phyloP scores from a whole-genome alignment of 2,329 filamentous ascomycete species.

The Alternaria longipes region DNA sequence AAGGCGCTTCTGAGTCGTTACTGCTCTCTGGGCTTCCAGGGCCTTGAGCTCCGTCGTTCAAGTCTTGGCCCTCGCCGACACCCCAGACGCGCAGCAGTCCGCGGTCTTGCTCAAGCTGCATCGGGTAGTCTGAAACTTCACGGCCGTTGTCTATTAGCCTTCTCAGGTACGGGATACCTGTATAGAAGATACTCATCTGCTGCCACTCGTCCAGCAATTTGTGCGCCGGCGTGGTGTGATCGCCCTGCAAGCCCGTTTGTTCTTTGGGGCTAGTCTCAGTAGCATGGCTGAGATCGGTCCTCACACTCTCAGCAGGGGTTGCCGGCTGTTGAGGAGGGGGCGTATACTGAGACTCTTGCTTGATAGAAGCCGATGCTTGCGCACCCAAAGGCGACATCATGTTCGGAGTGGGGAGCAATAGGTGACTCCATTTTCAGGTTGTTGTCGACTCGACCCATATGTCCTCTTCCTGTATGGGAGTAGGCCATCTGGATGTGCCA shows the following conservation, averaged over 20 bases:
- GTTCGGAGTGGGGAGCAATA: slow-evolving; percentile 34
- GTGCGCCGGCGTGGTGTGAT: slow-evolving; percentile 91
- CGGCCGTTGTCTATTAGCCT: slow-evolving; percentile 79
- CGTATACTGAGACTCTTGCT: slow-evolving; percentile 37
- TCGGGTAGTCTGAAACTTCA: slow-evolving; percentile 68
- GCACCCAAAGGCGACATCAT: slow-evolving; percentile 40
- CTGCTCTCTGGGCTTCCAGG: slow-evolving; percentile 47
- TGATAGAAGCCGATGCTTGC: slow-evolving; percentile 43
- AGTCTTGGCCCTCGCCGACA: slow-evolving; percentile 76
- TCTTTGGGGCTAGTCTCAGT: slow-evolving; percentile 31
- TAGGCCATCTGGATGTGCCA: slow-evolving; percentile 39
- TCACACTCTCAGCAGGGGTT: slow-evolving; percentile 47
- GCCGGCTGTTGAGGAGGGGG: slow-evolving; percentile 39
- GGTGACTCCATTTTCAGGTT: slow-evolving; percentile 48
- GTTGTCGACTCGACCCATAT: slow-evolving; percentile 40
- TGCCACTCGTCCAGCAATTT: slow-evolving; percentile 75
- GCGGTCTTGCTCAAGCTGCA: slow-evolving; percentile 76
- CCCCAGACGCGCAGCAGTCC: slow-evolving; percentile 80
- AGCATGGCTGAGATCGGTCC: slow-evolving; percentile 35
- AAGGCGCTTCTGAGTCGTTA: slow-evolving; percentile 52
- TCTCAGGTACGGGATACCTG: slow-evolving; percentile 53
- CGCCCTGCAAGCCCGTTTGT: slow-evolving; percentile 70
- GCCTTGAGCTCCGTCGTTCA: slow-evolving; percentile 58
- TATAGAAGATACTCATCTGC: slow-evolving; percentile 63
- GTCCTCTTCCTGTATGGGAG: slow-evolving; percentile 40